Conservation (phyloP, 1,284 basidiomycete species). For the Chondrostereum purpureum region DNA sequence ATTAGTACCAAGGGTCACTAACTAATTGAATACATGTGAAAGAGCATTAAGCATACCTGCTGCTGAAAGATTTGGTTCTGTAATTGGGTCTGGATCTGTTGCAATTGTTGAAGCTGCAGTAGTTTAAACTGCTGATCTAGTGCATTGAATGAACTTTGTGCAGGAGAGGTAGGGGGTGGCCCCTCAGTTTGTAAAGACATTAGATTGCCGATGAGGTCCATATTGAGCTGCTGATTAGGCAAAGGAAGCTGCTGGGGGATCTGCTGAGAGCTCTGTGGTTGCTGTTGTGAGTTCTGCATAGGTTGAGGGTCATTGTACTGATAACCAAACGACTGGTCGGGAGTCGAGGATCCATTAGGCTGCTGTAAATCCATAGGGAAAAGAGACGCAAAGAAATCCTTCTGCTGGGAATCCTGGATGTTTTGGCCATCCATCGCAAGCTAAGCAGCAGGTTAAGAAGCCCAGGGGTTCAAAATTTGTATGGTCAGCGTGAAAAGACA, state of each 20-base stretch:
- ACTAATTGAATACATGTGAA: no score
- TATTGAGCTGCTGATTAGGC: conserved; percentile 3
- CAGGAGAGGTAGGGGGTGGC: not conserved
- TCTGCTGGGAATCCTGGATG: not conserved
- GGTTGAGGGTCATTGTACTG: no score
- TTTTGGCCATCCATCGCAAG: not conserved
- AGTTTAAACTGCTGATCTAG: conserved; percentile 23
- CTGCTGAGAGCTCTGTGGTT: not conserved
- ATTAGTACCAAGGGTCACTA: conserved; percentile 8
- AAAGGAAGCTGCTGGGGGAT: no score
- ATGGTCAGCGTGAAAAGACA: no score
- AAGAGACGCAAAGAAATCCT: not conserved
- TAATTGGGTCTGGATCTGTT: conserved; percentile 70
- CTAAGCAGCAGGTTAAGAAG: no score
- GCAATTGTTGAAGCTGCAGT: conserved; percentile 67
- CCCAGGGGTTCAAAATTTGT: no score
- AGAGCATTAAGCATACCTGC: conserved; percentile 44
- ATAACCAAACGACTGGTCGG: no score
- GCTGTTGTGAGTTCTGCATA: no score
- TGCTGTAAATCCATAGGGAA: conserved; percentile 1
- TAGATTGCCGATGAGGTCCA: conserved; percentile 4
- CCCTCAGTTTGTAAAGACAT: not conserved
- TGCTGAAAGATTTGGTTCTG: conserved; percentile 82
- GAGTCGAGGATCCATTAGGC: no score
- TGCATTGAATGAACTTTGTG: not conserved